A percentile compares a stretch with the other conserved stretches of the same genome.
phyloP scores from a whole-genome alignment of 495 filamentous ascomycete species.

The Trichocladium antarcticum region DNA sequence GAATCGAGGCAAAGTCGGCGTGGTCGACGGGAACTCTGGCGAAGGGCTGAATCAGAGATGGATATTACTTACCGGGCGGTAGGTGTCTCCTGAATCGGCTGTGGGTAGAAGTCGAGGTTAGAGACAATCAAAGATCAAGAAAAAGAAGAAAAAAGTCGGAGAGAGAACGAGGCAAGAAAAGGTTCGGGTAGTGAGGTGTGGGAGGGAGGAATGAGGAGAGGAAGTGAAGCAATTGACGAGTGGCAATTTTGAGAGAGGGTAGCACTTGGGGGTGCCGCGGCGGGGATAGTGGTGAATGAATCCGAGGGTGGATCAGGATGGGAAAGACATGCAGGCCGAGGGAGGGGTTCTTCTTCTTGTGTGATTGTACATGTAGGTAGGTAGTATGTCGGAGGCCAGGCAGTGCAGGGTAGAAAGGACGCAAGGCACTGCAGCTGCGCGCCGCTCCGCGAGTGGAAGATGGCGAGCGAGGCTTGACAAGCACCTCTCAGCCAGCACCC shows the following conservation, averaged over 20 bases:
- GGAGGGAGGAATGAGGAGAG: slow-evolving; percentile 11
- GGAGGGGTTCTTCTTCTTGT: slow-evolving; percentile 14
- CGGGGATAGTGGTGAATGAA: slow-evolving; percentile 22
- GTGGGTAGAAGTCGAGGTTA: slow-evolving; percentile 29
- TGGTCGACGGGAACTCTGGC: not conserved
- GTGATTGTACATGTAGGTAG: slow-evolving; percentile 18
- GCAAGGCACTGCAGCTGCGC: slow-evolving; percentile 32
- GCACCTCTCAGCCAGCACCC: slow-evolving; percentile 4
- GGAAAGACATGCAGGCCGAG: slow-evolving; percentile 33
- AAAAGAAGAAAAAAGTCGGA: not conserved
- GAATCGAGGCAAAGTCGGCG: not conserved
- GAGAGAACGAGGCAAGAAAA: not conserved
- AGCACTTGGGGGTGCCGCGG: slow-evolving; percentile 23
- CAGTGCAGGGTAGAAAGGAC: slow-evolving; percentile 28
- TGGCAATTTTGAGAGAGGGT: slow-evolving; percentile 25
- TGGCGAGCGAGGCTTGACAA: slow-evolving; percentile 19
- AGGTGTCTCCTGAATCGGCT: slow-evolving; percentile 44
- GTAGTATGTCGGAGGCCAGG: slow-evolving; percentile 25
- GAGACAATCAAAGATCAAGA: slow-evolving; percentile 21
- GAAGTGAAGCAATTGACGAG: slow-evolving; percentile 21
- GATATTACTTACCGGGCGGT: slow-evolving; percentile 40
- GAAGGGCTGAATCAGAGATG: not conserved
- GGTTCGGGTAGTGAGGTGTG: slow-evolving; percentile 6
- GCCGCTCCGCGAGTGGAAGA: slow-evolving; percentile 23
- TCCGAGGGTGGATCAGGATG: slow-evolving; percentile 29